Evolutionary conservation across 495 filamentous ascomycete species (phyloP), one percentile per base, ranked within the genome.

Genomic region (Tuber indicum): DNA sequence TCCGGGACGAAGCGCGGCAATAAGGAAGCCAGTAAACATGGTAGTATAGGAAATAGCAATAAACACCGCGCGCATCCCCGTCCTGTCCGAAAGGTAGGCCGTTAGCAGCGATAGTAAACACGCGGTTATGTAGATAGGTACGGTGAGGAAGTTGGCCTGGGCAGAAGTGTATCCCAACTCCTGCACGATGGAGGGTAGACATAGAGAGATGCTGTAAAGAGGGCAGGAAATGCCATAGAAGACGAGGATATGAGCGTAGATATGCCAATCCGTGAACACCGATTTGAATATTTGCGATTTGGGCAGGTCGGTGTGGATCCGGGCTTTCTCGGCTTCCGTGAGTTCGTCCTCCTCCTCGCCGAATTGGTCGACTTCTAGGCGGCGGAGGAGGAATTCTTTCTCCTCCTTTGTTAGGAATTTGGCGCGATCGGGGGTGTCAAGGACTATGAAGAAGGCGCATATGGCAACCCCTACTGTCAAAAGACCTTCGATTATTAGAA

Each of bases 221-320:
- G 91, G 91, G 75, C 88, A 91, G 10, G 90, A 88, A 47, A 93
- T 89, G 3, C 88, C 89, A 86, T 86, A 80, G 77, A 83, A 83
- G 32, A 91, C 87, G 72, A 92, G 87, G 8, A 92, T 83, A 58
- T 88, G 91, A 21, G 90, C 84, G 84, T 89, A 93, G 73, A 94
- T 89, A 79, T 93, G 90, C 91, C 91, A 93, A 75, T 95, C 92
- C 21, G 79, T 84, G 76, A 93, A 90, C 0, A 91, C 91, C 44
- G 87, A 87, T 49, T 86, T 80, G 6, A 93, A 90, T 82, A 91
- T 90, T 76, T 87, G 86, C 85, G 87, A 89, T 19, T 88, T 84
- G 4, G 76, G 73, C 44, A 87, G 86, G 76, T 92, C 87, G 4
- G 88, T 86, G 5, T 89, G 86, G 73, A 86, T 87, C 42, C 75